Evolutionary conservation across 345 rosid species (phyloP).

Genomic region (Theobroma cacao): DNA sequence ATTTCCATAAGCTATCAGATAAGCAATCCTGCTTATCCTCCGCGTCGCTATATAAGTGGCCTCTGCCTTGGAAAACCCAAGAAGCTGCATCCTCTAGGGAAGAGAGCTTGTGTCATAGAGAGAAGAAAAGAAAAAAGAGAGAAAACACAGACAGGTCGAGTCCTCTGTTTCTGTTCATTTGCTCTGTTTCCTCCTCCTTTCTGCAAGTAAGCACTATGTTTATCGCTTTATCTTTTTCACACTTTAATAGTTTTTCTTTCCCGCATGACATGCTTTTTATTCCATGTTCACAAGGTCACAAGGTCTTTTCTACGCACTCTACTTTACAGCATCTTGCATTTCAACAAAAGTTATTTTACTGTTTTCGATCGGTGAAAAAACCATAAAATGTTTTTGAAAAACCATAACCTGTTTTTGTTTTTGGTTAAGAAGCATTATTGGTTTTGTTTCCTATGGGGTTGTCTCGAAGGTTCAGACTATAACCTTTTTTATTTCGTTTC

Average conservation of each 20-base stretch:
- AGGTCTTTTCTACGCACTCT: not conserved
- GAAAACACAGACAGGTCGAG: not conserved
- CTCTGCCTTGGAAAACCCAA: not conserved
- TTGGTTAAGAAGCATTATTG: not conserved
- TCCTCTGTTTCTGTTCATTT: not conserved
- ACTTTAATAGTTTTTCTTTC: not conserved
- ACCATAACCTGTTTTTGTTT: constrained; percentile 19
- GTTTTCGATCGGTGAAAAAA: constrained; percentile 1
- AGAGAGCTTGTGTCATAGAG: not conserved
- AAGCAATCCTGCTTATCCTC: accelerated
- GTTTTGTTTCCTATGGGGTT: not conserved
- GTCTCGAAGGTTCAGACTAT: not conserved
- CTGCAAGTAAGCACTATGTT: constrained; percentile 8
- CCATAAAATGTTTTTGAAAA: not conserved
- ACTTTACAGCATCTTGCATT: constrained; percentile 20
- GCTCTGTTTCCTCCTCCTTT: not conserved
- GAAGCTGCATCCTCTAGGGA: constrained; percentile 22
- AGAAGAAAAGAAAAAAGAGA: not conserved
- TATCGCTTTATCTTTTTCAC: not conserved
- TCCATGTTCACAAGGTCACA: not conserved
- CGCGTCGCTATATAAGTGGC: constrained; percentile 11
- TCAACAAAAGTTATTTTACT: constrained; percentile 32
- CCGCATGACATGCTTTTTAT: not conserved
- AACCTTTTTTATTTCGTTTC: not conserved
- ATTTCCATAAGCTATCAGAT: constrained; percentile 7